Conservation (phyloP, 345 rosid genomes). For the Abelmoschus esculentus region DNA sequence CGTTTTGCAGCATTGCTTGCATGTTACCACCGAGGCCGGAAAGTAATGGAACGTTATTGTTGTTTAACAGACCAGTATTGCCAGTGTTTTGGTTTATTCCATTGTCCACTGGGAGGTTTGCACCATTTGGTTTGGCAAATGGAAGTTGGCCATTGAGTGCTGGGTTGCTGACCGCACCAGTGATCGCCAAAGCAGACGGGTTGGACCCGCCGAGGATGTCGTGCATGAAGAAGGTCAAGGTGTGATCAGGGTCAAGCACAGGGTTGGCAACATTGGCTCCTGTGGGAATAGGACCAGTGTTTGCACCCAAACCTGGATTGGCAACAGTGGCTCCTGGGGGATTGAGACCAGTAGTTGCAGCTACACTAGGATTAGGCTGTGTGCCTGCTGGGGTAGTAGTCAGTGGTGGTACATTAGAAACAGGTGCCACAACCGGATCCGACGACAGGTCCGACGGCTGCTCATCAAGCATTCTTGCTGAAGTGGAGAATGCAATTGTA, state of each 20-base stretch:
- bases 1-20: slow-evolving; percentile 36
- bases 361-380: slow-evolving; percentile 6
- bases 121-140: slow-evolving; percentile 78
- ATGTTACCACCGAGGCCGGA: slow-evolving; percentile 57
- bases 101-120: slow-evolving; percentile 56
- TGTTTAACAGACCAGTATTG: slow-evolving; percentile 59
- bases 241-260: slow-evolving; percentile 19
- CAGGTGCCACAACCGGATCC: background rate
- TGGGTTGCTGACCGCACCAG: slow-evolving; percentile 4
- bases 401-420: background rate
- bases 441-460: background rate
- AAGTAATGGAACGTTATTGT: slow-evolving; percentile 78
- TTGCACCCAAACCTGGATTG: slow-evolving; percentile 4
- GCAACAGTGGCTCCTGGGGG: slow-evolving; percentile 11
- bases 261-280: slow-evolving; percentile 13
- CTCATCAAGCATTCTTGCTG: slow-evolving; percentile 12
- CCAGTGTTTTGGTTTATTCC: slow-evolving; percentile 57
- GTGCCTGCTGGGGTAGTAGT: background rate
- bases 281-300: background rate
- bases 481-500: slow-evolving; percentile 13
- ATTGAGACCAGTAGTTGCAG: slow-evolving; percentile 13
- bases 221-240: slow-evolving; percentile 63
- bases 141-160: slow-evolving; percentile 55
- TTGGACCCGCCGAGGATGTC: slow-evolving; percentile 76
- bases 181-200: slow-evolving; percentile 58